Conservation (phyloP, 2,329 filamentous ascomycete genomes). For the Cordyceps militaris region DNA sequence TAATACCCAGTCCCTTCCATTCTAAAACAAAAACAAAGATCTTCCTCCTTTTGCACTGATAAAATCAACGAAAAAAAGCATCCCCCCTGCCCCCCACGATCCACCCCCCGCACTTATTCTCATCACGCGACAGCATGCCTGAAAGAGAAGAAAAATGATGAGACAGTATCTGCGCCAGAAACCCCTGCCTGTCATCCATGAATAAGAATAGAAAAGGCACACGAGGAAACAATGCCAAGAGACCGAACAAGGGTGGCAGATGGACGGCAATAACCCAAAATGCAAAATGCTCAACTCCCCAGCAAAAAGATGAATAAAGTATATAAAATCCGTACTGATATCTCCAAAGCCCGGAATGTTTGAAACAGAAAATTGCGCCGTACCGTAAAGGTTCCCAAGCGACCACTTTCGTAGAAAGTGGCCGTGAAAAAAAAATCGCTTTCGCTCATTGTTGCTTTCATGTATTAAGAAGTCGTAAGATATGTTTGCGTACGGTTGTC, state of each 20-base stretch:
- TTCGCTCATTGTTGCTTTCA: constrained; percentile 2
- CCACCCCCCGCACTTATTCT: neutral
- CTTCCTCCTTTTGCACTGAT: neutral
- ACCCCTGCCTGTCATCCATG: neutral
- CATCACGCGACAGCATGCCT: neutral
- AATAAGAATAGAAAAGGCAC: neutral
- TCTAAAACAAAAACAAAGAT: neutral
- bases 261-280: neutral
- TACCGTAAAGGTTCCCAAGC: neutral
- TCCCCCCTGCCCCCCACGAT: neutral
- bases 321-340: neutral
- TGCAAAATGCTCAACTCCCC: neutral
- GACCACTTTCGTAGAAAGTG: neutral
- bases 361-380: neutral
- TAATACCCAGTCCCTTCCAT: neutral
- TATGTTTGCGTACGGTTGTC: neutral
- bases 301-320: neutral
- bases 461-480: neutral
- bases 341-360: neutral
- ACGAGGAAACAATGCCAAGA: neutral
- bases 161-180: neutral
- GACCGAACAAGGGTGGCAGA: neutral
- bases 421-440: neutral
- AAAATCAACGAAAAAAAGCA: neutral
- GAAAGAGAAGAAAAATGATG: neutral